These are phyloP conservation scores for Blastocystis sp. DNA, from an alignment of 352 stramenopile species.

Conservation along the genomic window DNA sequence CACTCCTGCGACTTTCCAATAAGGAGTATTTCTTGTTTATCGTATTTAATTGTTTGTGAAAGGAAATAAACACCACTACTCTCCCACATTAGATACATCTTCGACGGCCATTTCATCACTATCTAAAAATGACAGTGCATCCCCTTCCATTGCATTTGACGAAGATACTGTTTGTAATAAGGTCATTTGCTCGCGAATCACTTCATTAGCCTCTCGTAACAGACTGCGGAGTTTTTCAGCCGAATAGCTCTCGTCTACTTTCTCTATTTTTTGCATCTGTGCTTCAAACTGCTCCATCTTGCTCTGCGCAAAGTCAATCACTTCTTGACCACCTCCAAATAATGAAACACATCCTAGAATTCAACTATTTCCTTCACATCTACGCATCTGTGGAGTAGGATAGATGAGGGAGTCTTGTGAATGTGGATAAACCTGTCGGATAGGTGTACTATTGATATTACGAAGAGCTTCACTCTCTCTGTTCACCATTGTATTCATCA, in stretches of 20 bases:
- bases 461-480: not conserved
- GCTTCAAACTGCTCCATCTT: constrained; percentile 58
- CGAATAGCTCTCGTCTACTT: constrained; percentile 1
- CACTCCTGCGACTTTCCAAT: constrained; percentile 63
- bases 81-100: not conserved
- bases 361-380: not conserved
- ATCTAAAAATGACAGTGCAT: constrained; percentile 50
- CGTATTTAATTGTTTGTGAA: not conserved
- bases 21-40: not conserved
- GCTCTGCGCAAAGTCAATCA: constrained; percentile 5
- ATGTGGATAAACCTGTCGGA: not conserved
- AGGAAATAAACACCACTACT: not conserved
- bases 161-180: not conserved
- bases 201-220: constrained; percentile 40
- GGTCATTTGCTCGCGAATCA: constrained; percentile 48
- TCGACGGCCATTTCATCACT: constrained; percentile 1
- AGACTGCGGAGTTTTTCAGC: constrained; percentile 17
- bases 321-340: constrained; percentile 49
- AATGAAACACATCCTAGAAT: constrained; percentile 29
- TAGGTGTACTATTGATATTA: constrained; percentile 27
- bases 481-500: constrained; percentile 25
- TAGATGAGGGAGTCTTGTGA: not conserved
- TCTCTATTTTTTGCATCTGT: constrained; percentile 35
- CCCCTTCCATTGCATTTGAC: not conserved
- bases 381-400: constrained; percentile 22